Evolutionary conservation across 768 basidiomycete genomes (phyloP).

Genomic region (Trametes cingulata): DNA sequence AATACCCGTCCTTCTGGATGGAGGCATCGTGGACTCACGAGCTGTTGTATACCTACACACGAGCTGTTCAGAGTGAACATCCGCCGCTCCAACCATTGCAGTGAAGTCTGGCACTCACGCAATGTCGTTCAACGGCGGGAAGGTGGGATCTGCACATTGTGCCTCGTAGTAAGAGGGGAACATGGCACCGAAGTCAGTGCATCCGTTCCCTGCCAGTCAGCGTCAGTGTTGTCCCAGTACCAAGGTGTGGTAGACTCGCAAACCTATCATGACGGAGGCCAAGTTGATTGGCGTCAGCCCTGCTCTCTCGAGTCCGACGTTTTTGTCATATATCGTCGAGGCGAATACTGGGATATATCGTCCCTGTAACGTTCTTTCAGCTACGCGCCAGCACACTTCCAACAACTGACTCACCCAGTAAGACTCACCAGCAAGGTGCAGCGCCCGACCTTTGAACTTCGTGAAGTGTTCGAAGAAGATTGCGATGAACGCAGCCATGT

Average conservation of each 20-base stretch:
- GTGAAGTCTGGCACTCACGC: constrained; percentile 38
- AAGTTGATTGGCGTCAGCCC: constrained; percentile 53
- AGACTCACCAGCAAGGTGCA: constrained; percentile 47
- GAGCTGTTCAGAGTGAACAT: constrained; percentile 30
- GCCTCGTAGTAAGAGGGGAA: constrained; percentile 49
- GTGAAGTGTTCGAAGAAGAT: constrained; percentile 76
- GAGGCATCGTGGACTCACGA: too few relatives aligned
- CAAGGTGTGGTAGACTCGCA: too few relatives aligned
- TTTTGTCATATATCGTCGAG: constrained; percentile 49
- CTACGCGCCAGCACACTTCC: too few relatives aligned
- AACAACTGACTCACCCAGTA: constrained; percentile 43
- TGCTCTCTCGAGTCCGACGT: constrained; percentile 39
- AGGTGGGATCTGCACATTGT: constrained; percentile 48
- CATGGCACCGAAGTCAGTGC: constrained; percentile 42
- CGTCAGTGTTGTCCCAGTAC: constrained; percentile 38
- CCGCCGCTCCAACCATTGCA: too few relatives aligned
- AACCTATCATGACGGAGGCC: constrained; percentile 50
- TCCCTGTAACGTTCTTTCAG: too few relatives aligned
- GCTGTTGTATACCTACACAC: constrained; percentile 46
- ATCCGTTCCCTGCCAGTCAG: constrained; percentile 51
- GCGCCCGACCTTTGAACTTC: constrained; percentile 62
- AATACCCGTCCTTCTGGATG: too few relatives aligned
- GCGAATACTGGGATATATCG: constrained; percentile 54
- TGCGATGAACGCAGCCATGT: constrained; percentile 68
- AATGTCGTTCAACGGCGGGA: constrained; percentile 49